A percentile compares a stretch with the other conserved stretches of the same genome.
Conservation (phyloP, 1,284 basidiomycete genomes). For the Ganoderma meredithae region DNA sequence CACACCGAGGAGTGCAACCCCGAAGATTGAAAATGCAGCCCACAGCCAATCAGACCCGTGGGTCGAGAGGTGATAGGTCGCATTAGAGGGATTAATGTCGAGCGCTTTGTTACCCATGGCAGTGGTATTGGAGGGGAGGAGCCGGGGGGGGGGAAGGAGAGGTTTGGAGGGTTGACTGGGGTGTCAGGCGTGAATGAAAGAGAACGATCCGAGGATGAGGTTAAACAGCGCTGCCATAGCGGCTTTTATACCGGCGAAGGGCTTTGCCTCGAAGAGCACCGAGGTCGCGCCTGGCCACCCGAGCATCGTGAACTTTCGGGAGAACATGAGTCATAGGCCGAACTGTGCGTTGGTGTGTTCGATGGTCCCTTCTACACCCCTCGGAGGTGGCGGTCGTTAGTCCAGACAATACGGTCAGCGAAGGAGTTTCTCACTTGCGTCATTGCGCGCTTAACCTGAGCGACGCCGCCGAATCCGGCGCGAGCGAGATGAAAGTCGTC, state of each 20-base stretch:
- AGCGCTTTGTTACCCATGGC: slow-evolving; percentile 38
- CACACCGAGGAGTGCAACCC: slow-evolving; percentile 47
- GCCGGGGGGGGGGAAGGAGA: slow-evolving; percentile 11
- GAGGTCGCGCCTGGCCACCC: slow-evolving; percentile 12
- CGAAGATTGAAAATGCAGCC: slow-evolving; percentile 60
- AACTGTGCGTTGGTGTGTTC: slow-evolving; percentile 9
- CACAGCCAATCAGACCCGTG: slow-evolving; percentile 61
- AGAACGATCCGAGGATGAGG: slow-evolving; percentile 17
- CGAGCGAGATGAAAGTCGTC: slow-evolving; percentile 10
- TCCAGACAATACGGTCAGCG: slow-evolving; percentile 8
- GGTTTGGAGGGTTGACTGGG: slow-evolving; percentile 6
- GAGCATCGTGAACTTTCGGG: slow-evolving; percentile 26
- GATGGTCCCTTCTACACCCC: slow-evolving; percentile 18
- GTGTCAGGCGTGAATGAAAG: not conserved
- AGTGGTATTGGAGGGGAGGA: slow-evolving; percentile 12
- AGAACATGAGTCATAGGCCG: slow-evolving; percentile 16
- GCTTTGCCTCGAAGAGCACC: slow-evolving; percentile 8
- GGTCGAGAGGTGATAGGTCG: slow-evolving; percentile 48
- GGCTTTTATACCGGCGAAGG: slow-evolving; percentile 18
- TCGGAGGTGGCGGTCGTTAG: slow-evolving; percentile 19
- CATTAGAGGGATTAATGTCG: slow-evolving; percentile 47
- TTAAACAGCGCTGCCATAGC: slow-evolving; percentile 14
- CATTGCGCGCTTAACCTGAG: slow-evolving; percentile 15
- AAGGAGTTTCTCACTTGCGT: slow-evolving; percentile 21
- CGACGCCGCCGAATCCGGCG: slow-evolving; percentile 15